phyloP scores from a whole-genome alignment of 352 stramenopile species.

The Phytophthora sp. region DNA sequence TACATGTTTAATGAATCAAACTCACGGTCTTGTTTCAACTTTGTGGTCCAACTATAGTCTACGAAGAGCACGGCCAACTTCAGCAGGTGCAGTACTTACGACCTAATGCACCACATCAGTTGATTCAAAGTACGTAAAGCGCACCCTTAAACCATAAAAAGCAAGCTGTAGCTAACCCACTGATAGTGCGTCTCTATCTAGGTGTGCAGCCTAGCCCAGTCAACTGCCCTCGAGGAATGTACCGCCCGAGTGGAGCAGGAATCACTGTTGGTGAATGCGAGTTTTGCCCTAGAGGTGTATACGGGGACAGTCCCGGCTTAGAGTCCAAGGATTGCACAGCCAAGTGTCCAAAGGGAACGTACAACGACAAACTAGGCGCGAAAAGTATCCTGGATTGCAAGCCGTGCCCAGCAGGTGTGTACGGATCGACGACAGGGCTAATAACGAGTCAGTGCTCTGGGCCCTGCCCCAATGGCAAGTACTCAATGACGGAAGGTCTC shows the following conservation, averaged over 20 bases:
- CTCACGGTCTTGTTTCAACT: background rate
- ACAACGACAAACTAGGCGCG: constrained; percentile 62
- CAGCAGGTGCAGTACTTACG: constrained; percentile 9
- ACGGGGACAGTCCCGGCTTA: constrained; percentile 68
- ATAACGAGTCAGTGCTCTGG: constrained; percentile 60
- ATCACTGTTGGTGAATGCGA: constrained; percentile 66
- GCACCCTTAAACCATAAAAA: background rate
- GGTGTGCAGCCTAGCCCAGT: constrained; percentile 56
- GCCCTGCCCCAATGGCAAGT: constrained; percentile 73
- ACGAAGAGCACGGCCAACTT: background rate
- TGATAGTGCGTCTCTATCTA: constrained; percentile 55
- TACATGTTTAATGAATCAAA: background rate
- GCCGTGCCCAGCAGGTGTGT: constrained; percentile 69
- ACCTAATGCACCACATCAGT: constrained; percentile 3
- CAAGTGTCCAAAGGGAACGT: constrained; percentile 76
- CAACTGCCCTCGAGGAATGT: constrained; percentile 71
- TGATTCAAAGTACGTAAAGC: constrained; percentile 14
- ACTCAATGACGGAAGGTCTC: constrained; percentile 62
- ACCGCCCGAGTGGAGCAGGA: constrained; percentile 50
- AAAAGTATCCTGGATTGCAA: constrained; percentile 73
- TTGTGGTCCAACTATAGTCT: constrained; percentile 1
- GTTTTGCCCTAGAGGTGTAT: constrained; percentile 71
- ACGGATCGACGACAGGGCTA: constrained; percentile 60
- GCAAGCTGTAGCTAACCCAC: background rate
- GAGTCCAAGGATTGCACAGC: constrained; percentile 67